Conservation (phyloP, 176 grass and related monocot species). For the Raddia guianensis region DNA sequence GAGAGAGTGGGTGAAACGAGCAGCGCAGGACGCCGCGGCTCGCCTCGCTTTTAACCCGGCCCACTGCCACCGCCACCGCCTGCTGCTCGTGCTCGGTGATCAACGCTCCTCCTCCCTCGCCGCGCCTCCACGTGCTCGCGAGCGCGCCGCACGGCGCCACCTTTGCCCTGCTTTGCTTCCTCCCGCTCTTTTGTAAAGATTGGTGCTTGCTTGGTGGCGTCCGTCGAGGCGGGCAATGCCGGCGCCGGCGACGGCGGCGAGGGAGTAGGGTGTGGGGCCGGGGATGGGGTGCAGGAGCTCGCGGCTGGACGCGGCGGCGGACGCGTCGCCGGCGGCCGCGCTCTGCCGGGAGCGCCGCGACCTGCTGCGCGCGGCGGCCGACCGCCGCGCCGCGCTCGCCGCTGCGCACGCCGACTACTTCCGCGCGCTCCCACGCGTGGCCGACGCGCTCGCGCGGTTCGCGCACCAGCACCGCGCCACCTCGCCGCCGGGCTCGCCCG, state of each 20-base stretch:
- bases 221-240: slow-evolving; percentile 37
- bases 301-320: slow-evolving; percentile 62
- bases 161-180: not conserved
- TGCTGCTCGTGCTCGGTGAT: slow-evolving; percentile 26
- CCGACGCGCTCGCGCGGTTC: slow-evolving; percentile 76
- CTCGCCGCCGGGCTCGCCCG: slow-evolving; percentile 53
- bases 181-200: not conserved
- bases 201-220: not conserved
- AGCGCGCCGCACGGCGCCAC: slow-evolving; percentile 3
- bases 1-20: not conserved
- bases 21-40: not conserved
- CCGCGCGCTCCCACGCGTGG: slow-evolving; percentile 71
- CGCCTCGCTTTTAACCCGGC: no score
- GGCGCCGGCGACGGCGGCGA: slow-evolving; percentile 32
- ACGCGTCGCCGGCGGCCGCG: slow-evolving; percentile 53
- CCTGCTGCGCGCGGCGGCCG: slow-evolving; percentile 60
- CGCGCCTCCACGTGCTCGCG: slow-evolving; percentile 45
- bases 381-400: slow-evolving; percentile 60
- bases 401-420: slow-evolving; percentile 78
- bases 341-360: slow-evolving; percentile 82
- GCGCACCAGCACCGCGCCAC: slow-evolving; percentile 60
- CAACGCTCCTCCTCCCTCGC: slow-evolving; percentile 41
- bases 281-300: slow-evolving; percentile 84
- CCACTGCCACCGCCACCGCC: not conserved
- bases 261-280: not conserved